Percentiles rank a stretch among this genome's conserved stretches.
Evolutionary conservation across 495 filamentous ascomycete species (phyloP).

Genomic region (Penicillium ucsense): DNA sequence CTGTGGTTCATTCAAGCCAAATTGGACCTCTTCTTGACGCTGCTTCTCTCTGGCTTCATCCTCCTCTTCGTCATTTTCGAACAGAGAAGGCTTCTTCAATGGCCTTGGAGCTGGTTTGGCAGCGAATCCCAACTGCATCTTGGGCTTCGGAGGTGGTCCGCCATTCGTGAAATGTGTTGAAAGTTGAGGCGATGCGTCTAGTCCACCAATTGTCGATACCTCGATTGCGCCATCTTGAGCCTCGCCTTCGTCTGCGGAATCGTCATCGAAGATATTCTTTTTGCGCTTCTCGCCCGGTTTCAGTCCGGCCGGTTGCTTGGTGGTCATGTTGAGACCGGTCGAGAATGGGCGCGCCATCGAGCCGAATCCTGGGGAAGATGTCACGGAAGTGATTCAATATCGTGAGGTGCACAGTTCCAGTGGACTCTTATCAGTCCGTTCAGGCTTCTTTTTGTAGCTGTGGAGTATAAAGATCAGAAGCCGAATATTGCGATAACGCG

Average conservation of each 20-base stretch:
- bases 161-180: conserved; percentile 6
- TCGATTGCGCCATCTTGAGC: conserved; percentile 15
- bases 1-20: conserved; percentile 12
- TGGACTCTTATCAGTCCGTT: no score
- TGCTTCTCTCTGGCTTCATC: conserved; percentile 17
- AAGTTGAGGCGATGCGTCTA: conserved; percentile 16
- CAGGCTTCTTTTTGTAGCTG: neutral
- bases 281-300: conserved; percentile 34
- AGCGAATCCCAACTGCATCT: conserved; percentile 17
- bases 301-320: conserved; percentile 24
- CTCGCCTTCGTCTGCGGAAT: conserved; percentile 37
- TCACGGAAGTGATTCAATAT: neutral
- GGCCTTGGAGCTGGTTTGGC: conserved; percentile 25
- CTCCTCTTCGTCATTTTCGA: conserved; percentile 32
- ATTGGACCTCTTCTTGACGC: conserved; percentile 9
- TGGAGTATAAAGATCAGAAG: conserved; percentile 5
- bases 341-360: conserved; percentile 37
- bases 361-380: neutral
- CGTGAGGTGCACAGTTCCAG: no score
- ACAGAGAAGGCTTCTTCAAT: conserved; percentile 31
- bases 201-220: conserved; percentile 35
- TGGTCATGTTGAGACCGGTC: conserved; percentile 51
- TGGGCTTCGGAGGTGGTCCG: conserved; percentile 27
- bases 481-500: conserved; percentile 13
- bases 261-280: conserved; percentile 38